Conservation (phyloP, 352 stramenopile genomes). For the Pythium insidiosum region DNA sequence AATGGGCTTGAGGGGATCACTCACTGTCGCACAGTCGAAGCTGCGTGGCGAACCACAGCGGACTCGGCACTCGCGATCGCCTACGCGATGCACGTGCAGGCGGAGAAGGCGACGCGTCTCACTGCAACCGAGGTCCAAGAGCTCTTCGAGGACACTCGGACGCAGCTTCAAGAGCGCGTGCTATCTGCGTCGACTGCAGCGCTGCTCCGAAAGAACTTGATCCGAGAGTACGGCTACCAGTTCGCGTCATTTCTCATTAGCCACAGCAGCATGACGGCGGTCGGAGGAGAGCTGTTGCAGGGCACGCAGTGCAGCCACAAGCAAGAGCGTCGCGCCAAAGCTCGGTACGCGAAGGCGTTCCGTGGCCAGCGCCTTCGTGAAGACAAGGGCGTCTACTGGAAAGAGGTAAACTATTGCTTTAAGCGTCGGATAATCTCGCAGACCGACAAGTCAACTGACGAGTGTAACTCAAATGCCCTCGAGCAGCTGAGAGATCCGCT, state of each 20-base stretch:
- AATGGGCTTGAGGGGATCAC: too few relatives aligned
- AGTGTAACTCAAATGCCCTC: too few relatives aligned
- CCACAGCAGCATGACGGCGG: conserved; percentile 31
- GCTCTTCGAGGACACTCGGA: conserved; percentile 4
- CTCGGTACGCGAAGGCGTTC: conserved; percentile 33
- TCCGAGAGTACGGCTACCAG: conserved; percentile 37
- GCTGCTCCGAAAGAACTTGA: conserved; percentile 20
- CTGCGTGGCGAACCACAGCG: conserved; percentile 43
- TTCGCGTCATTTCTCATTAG: conserved; percentile 33
- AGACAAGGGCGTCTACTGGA: conserved; percentile 54
- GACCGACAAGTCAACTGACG: too few relatives aligned
- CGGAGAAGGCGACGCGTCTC: not conserved
- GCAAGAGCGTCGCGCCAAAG: conserved; percentile 25
- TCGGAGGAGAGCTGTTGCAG: conserved; percentile 1
- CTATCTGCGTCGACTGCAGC: not conserved
- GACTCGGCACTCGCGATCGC: conserved; percentile 39
- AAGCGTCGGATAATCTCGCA: not conserved
- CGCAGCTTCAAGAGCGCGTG: conserved; percentile 4
- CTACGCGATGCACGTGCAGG: conserved; percentile 8
- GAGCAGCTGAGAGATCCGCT: conserved; percentile 30
- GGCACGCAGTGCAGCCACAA: not conserved
- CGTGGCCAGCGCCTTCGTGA: conserved; percentile 19
- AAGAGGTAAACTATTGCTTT: conserved; percentile 38
- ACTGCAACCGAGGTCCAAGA: not conserved
- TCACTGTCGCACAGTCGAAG: too few relatives aligned